These are phyloP conservation scores for Rhododendron molle DNA, from an alignment of 148 eudicot genomes.

Conservation along the genomic window DNA sequence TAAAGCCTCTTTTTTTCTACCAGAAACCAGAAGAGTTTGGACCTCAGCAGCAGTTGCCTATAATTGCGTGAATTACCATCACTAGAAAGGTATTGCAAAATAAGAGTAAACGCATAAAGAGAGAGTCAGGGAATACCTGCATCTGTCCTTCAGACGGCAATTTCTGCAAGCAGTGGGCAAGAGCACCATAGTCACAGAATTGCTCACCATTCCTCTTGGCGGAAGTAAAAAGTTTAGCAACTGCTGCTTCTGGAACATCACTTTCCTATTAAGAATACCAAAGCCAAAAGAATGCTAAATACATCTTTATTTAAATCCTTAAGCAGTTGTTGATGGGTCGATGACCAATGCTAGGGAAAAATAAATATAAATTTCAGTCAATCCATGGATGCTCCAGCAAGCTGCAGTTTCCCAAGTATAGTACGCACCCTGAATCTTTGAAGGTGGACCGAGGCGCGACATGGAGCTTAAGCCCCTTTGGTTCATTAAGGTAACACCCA, in stretches of 20 bases:
- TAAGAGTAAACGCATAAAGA: background rate
- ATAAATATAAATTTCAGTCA: background rate
- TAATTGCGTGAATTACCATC: slow-evolving; percentile 10
- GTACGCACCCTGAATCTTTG: background rate
- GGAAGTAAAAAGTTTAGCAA: slow-evolving; percentile 76
- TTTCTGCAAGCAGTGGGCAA: slow-evolving; percentile 57
- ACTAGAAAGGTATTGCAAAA: slow-evolving; percentile 7
- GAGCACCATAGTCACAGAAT: slow-evolving; percentile 39
- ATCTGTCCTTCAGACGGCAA: slow-evolving; percentile 72
- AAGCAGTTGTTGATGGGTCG: background rate
- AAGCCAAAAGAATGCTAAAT: background rate
- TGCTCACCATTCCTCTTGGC: slow-evolving; percentile 35
- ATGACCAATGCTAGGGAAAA: background rate
- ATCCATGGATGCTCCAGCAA: background rate
- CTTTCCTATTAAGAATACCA: slow-evolving; percentile 39
- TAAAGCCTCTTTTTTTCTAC: slow-evolving; percentile 78
- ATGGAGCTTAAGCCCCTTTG: background rate
- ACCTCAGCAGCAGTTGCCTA: slow-evolving; percentile 82
- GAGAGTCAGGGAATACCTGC: slow-evolving; percentile 34
- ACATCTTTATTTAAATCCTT: background rate
- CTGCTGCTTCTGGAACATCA: slow-evolving; percentile 70
- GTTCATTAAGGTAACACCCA: background rate
- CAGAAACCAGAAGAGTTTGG: slow-evolving; percentile 81
- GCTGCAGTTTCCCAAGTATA: background rate
- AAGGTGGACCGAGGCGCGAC: background rate